Evolutionary conservation across 345 rosid genomes (phyloP).

Genomic region (Nephelium lappaceum): DNA sequence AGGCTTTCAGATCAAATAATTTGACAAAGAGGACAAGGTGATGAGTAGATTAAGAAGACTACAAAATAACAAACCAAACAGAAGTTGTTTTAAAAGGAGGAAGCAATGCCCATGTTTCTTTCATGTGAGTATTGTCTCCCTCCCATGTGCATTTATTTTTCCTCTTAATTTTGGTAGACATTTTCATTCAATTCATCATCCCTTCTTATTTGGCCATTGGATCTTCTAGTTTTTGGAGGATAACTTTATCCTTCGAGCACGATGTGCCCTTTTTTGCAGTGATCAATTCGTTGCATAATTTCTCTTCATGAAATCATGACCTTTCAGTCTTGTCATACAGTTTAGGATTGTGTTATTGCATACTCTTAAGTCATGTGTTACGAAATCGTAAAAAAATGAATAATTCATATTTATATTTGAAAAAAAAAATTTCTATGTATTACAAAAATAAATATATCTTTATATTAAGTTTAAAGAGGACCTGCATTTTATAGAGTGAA

Average conservation of each 20-base stretch:
- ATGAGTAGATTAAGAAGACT: not conserved
- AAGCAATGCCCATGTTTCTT: slow-evolving; percentile 33
- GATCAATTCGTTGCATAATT: not conserved
- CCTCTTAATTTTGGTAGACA: slow-evolving; percentile 1
- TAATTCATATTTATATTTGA: no score
- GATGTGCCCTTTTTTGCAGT: not conserved
- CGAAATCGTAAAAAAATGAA: no score
- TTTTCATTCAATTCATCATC: slow-evolving; percentile 1
- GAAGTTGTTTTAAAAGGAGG: slow-evolving; percentile 12
- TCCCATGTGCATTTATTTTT: slow-evolving; percentile 44
- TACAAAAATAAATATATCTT: no score
- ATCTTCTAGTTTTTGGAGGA: not conserved
- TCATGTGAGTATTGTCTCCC: slow-evolving; percentile 40
- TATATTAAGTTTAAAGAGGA: not conserved
- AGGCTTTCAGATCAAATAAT: not conserved
- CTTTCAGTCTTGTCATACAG: not conserved
- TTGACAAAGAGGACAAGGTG: not conserved
- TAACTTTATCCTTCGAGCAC: not conserved
- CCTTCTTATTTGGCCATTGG: not conserved
- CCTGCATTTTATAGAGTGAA: not conserved
- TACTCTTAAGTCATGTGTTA: no score
- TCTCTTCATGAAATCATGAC: not conserved
- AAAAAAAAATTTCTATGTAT: no score
- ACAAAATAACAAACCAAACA: not conserved
- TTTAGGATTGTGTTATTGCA: not conserved